These are phyloP conservation scores for Mallotus japonicus DNA, from an alignment of 441 rosid genomes.

Conservation along the genomic window DNA sequence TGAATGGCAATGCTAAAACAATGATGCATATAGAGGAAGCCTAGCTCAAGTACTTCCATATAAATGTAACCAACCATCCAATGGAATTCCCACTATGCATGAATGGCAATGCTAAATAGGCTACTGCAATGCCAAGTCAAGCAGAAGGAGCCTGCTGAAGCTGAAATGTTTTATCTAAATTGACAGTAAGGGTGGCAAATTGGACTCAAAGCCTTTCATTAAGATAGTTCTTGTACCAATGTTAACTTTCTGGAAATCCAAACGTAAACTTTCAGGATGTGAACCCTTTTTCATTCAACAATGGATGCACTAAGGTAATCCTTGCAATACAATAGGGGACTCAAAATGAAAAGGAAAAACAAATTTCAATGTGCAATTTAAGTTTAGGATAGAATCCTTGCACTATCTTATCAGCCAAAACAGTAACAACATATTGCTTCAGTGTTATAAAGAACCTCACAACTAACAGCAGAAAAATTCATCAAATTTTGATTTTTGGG, in stretches of 20 bases:
- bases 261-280: not conserved
- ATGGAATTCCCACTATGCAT: not conserved
- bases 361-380: not conserved
- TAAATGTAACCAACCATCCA: not conserved
- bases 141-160: not conserved
- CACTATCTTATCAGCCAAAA: not conserved
- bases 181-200: not conserved
- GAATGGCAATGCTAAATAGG: not conserved
- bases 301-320: not conserved
- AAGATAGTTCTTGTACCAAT: not conserved
- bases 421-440: not conserved
- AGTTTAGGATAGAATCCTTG: not conserved
- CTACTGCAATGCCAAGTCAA: not conserved
- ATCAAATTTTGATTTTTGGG: not conserved
- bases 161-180: not conserved
- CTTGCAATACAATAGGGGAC: too few relatives aligned
- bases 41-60: too few relatives aligned
- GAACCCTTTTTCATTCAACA: not conserved
- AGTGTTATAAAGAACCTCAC: constrained; percentile 1
- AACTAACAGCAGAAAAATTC: not conserved
- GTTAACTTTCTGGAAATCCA: not conserved
- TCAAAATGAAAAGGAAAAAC: constrained; percentile 2
- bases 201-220: not conserved
- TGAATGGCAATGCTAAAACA: not conserved
- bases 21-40: not conserved